A percentile compares a stretch with the other conserved stretches of the same genome.
phyloP scores from a whole-genome alignment of 495 filamentous ascomycete species.

The Cercophora sp. region DNA sequence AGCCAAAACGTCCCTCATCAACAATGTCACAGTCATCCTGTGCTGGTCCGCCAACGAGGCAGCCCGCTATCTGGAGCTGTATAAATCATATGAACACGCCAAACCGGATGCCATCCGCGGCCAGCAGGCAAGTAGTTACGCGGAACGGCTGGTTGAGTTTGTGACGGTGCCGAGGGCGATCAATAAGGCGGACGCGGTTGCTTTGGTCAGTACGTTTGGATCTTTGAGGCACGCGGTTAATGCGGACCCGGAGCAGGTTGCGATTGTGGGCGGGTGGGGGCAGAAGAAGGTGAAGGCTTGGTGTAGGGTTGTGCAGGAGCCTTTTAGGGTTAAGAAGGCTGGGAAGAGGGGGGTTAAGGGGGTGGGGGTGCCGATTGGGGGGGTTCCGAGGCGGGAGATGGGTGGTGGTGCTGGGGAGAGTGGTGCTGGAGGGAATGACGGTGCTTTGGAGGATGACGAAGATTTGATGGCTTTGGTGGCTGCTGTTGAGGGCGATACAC shows the following conservation, averaged over 20 bases:
- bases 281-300: slow-evolving; percentile 89
- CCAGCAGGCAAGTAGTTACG: slow-evolving; percentile 74
- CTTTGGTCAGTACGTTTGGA: slow-evolving; percentile 83
- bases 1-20: slow-evolving; percentile 77
- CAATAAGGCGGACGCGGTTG: slow-evolving; percentile 90
- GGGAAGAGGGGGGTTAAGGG: slow-evolving; percentile 46
- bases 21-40: slow-evolving; percentile 85
- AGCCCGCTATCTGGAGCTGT: slow-evolving; percentile 86
- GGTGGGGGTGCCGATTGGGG: slow-evolving; percentile 19
- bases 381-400: slow-evolving; percentile 19
- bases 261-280: slow-evolving; percentile 82
- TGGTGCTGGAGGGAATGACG: neutral
- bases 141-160: slow-evolving; percentile 89
- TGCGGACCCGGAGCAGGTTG: slow-evolving; percentile 77
- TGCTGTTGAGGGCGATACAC: slow-evolving; percentile 33
- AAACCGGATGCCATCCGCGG: slow-evolving; percentile 75
- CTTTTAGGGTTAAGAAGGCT: slow-evolving; percentile 70
- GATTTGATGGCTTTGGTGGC: slow-evolving; percentile 49
- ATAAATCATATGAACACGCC: slow-evolving; percentile 87
- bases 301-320: slow-evolving; percentile 75
- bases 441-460: slow-evolving; percentile 31
- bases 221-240: slow-evolving; percentile 82
- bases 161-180: slow-evolving; percentile 83
- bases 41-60: slow-evolving; percentile 94
- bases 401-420: neutral